Evolutionary conservation across 2,329 filamentous ascomycete species (phyloP).

Genomic region (Fusarium pininemorale): DNA sequence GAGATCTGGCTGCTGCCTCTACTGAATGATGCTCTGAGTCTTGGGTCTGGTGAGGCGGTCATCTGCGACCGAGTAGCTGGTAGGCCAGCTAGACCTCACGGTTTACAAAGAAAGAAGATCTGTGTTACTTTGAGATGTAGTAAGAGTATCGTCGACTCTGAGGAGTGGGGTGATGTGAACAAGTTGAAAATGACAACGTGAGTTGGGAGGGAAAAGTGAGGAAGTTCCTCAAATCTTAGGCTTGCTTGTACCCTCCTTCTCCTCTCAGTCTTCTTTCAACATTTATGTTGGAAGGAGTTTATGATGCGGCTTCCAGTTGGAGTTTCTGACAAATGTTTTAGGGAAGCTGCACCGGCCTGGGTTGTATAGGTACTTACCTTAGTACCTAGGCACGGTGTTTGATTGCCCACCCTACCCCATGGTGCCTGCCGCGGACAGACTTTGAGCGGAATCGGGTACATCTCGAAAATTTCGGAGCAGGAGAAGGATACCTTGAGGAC

Average conservation of each 20-base stretch:
- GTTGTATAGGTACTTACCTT: no score
- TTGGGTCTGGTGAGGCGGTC: not conserved
- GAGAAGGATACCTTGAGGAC: not conserved
- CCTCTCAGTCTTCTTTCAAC: no score
- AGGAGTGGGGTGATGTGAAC: not conserved
- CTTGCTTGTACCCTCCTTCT: not conserved
- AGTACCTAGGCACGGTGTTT: not conserved
- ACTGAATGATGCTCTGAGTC: not conserved
- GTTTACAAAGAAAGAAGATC: not conserved
- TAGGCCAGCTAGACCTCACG: not conserved
- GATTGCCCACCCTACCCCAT: not conserved
- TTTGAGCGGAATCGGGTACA: not conserved
- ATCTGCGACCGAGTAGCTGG: not conserved
- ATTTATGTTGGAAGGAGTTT: not conserved
- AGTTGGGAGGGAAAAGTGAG: not conserved
- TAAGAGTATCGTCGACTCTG: not conserved
- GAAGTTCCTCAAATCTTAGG: not conserved
- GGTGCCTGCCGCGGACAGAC: not conserved
- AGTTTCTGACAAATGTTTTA: no score
- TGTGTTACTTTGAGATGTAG: not conserved
- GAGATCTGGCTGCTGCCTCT: constrained; percentile 10
- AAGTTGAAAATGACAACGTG: not conserved
- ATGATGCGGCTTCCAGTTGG: not conserved
- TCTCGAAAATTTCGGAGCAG: not conserved
- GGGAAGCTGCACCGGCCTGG: not conserved